Evolutionary conservation across 1,284 basidiomycete genomes (phyloP).

Genomic region (Trichosporon sp.): DNA sequence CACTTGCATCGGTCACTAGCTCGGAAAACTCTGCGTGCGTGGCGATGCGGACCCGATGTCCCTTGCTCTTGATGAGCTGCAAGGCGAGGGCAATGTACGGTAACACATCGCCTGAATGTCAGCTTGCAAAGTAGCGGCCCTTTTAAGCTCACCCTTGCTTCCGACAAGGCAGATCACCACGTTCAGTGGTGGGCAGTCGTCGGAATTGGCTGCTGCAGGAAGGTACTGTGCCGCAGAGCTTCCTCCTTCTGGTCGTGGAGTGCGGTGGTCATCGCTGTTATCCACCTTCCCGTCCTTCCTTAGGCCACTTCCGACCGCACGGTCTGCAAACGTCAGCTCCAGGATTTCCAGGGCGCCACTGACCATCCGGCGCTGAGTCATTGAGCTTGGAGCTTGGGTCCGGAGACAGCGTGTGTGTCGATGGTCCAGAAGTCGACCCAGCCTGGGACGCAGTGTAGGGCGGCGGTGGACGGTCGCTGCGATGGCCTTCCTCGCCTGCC

Average conservation of each 20-base stretch:
- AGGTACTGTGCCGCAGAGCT: background rate
- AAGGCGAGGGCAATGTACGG: slow-evolving; percentile 63
- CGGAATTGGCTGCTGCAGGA: background rate
- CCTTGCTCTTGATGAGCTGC: slow-evolving; percentile 52
- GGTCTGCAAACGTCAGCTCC: background rate
- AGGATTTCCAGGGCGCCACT: background rate
- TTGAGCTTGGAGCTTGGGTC: background rate
- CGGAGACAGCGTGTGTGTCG: background rate
- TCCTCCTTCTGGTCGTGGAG: background rate
- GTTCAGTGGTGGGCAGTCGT: slow-evolving; percentile 51
- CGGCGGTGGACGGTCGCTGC: background rate
- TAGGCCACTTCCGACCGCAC: too few species aligned
- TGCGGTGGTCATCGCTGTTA: background rate
- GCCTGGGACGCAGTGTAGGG: background rate
- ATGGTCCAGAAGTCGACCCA: background rate
- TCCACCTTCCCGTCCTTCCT: background rate
- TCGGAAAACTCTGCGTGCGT: slow-evolving; percentile 60
- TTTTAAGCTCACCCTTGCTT: slow-evolving; percentile 53
- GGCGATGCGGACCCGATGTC: slow-evolving; percentile 61
- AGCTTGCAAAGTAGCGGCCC: background rate
- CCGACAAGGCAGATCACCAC: slow-evolving; percentile 64
- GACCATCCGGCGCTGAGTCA: background rate
- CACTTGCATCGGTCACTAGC: slow-evolving; percentile 53
- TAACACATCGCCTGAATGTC: slow-evolving; percentile 59
- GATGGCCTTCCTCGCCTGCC: background rate